phyloP scores from a whole-genome alignment of 2,329 filamentous ascomycete genomes.

The Chrysoporthe deuterocubensis region DNA sequence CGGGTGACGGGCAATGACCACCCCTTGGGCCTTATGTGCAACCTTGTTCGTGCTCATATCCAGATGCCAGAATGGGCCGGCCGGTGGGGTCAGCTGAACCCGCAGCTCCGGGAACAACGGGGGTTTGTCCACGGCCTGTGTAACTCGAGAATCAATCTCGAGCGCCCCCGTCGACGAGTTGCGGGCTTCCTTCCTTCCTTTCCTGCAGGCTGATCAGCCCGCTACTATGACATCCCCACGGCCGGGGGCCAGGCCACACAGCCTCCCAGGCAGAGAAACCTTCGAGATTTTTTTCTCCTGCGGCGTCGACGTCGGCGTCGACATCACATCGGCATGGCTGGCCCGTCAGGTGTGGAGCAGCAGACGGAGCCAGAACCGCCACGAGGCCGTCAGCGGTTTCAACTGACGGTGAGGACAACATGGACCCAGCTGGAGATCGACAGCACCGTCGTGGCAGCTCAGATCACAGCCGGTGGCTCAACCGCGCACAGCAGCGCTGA shows the following conservation, averaged over 20 bases:
- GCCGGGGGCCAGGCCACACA: too few species aligned
- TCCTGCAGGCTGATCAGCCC: too few species aligned
- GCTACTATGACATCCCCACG: too few species aligned
- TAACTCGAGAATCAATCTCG: too few species aligned
- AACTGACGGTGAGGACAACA: too few species aligned
- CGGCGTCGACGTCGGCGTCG: neutral
- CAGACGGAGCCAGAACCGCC: neutral
- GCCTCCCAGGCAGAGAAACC: neutral
- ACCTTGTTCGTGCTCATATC: neutral
- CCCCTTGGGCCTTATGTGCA: neutral
- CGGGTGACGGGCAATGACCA: neutral
- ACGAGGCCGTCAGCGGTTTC: neutral
- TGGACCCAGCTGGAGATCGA: too few species aligned
- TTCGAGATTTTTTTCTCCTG: neutral
- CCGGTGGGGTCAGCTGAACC: conserved; percentile 5
- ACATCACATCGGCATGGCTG: neutral
- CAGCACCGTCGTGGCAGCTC: neutral
- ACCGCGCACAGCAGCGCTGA: conserved; percentile 6
- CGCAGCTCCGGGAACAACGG: neutral
- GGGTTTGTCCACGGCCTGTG: neutral
- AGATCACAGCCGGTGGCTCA: neutral
- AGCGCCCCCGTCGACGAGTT: too few species aligned
- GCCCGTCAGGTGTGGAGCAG: neutral
- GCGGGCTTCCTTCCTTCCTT: too few species aligned
- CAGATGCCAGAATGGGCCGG: neutral